Evolutionary conservation across 192 early-diverging fungal species (phyloP).

Genomic region (Coemansia nantahalensis): DNA sequence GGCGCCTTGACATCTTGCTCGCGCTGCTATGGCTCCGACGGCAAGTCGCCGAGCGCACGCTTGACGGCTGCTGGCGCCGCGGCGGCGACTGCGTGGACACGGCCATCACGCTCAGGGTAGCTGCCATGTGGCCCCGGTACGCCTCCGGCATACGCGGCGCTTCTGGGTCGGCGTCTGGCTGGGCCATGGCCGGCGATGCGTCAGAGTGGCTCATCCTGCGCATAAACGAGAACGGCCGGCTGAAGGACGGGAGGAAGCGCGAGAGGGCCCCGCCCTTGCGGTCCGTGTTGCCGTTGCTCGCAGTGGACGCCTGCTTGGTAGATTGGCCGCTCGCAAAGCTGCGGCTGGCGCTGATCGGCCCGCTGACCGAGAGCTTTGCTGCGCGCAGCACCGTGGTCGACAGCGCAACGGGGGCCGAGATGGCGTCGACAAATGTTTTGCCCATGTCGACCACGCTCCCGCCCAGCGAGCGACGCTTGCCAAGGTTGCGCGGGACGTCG

Average conservation of each 20-base stretch:
- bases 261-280: background rate
- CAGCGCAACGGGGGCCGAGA: constrained; percentile 18
- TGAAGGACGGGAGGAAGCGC: background rate
- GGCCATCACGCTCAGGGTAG: constrained; percentile 9
- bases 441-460: constrained; percentile 28
- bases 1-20: background rate
- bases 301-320: background rate
- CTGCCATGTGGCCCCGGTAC: constrained; percentile 12
- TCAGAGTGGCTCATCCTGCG: background rate
- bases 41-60: too few species aligned
- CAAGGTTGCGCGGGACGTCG: background rate
- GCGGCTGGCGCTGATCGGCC: constrained; percentile 12
- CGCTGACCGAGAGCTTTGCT: constrained; percentile 16
- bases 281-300: background rate
- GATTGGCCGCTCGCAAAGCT: background rate
- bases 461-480: constrained; percentile 12
- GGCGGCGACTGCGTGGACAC: constrained; percentile 1
- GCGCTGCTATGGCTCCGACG: background rate
- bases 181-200: background rate
- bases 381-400: constrained; percentile 18
- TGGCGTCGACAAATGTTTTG: constrained; percentile 25
- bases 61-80: background rate
- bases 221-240: background rate
- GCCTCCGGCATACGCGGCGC: constrained; percentile 1
- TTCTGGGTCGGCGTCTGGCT: background rate